Conservation (phyloP, 805 yeast species). For the Starmera pachycereana region DNA sequence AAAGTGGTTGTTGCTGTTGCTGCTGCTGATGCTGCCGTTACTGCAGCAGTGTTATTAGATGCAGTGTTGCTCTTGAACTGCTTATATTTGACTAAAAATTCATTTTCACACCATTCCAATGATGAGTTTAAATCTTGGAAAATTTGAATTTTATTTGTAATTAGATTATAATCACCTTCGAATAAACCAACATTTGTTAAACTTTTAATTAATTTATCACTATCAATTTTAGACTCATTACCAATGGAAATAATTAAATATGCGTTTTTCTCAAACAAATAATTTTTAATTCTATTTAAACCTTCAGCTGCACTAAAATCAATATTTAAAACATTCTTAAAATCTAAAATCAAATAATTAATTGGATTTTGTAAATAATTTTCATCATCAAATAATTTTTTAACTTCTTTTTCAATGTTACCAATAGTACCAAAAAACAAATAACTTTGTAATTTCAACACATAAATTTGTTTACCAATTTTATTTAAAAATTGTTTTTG, state of each 20-base stretch:
- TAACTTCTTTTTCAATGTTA: conserved; percentile 69
- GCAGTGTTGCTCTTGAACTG: conserved; percentile 10
- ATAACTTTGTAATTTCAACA: conserved; percentile 79
- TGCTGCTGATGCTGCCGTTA: too few relatives aligned
- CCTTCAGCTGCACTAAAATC: conserved; percentile 98
- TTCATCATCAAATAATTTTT: conserved; percentile 47
- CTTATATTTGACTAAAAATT: conserved; percentile 43
- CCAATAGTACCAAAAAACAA: conserved; percentile 94
- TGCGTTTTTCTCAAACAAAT: conserved; percentile 58
- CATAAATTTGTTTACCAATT: conserved; percentile 86
- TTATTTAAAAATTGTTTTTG: conserved; percentile 77
- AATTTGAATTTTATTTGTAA: conserved; percentile 36
- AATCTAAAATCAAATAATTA: conserved; percentile 73
- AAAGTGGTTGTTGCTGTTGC: background rate
- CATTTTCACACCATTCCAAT: conserved; percentile 94
- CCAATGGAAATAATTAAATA: conserved; percentile 75
- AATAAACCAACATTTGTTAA: conserved; percentile 75
- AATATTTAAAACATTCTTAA: conserved; percentile 67
- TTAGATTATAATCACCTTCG: conserved; percentile 24
- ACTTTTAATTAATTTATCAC: conserved; percentile 57
- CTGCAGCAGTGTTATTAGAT: too few relatives aligned
- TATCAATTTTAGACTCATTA: conserved; percentile 18
- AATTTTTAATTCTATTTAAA: conserved; percentile 73
- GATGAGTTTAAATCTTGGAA: conserved; percentile 79
- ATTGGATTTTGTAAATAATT: conserved; percentile 43